Evolutionary conservation across 495 filamentous ascomycete species (phyloP).

Genomic region (Podospora pseudocomata): DNA sequence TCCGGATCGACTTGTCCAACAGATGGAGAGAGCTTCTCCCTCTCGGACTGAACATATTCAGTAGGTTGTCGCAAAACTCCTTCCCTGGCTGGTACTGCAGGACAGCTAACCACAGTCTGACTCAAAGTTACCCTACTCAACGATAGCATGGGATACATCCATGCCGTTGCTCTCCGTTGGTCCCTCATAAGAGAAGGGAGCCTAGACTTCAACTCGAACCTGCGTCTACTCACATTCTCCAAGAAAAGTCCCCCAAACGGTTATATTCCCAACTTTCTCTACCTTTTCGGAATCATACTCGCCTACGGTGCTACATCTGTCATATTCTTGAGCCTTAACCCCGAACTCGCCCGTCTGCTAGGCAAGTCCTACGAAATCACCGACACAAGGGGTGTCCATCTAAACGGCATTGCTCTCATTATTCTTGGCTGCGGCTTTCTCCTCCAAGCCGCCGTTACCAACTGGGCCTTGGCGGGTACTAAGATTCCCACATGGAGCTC

Average conservation of each 20-base stretch:
- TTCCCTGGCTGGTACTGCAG: too few species aligned
- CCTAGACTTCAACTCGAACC: slow-evolving; percentile 44
- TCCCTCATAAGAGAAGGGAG: slow-evolving; percentile 39
- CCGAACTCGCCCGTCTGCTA: slow-evolving; percentile 23
- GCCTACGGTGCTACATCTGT: slow-evolving; percentile 39
- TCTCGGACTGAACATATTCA: slow-evolving; percentile 29
- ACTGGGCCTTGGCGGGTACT: slow-evolving; percentile 32
- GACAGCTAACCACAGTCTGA: neutral
- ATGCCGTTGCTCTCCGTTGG: slow-evolving; percentile 42
- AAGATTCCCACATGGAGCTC: slow-evolving; percentile 36
- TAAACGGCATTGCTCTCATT: slow-evolving; percentile 35
- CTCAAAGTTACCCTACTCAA: slow-evolving; percentile 33
- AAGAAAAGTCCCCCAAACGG: slow-evolving; percentile 26
- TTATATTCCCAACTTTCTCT: slow-evolving; percentile 29
- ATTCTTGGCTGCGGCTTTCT: slow-evolving; percentile 35
- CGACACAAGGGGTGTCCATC: slow-evolving; percentile 25
- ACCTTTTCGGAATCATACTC: slow-evolving; percentile 32
- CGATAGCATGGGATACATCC: slow-evolving; percentile 41
- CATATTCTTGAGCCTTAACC: slow-evolving; percentile 35
- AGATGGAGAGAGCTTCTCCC: slow-evolving; percentile 26
- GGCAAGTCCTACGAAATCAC: slow-evolving; percentile 12
- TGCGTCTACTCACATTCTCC: slow-evolving; percentile 37
- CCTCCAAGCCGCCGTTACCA: slow-evolving; percentile 34
- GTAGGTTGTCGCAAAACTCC: slow-evolving; percentile 7
- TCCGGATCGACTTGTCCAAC: slow-evolving; percentile 23